Base-by-base conservation (phyloP, 768 basidiomycete genomes). In the Candolleomyces aberdarensis region DNA sequence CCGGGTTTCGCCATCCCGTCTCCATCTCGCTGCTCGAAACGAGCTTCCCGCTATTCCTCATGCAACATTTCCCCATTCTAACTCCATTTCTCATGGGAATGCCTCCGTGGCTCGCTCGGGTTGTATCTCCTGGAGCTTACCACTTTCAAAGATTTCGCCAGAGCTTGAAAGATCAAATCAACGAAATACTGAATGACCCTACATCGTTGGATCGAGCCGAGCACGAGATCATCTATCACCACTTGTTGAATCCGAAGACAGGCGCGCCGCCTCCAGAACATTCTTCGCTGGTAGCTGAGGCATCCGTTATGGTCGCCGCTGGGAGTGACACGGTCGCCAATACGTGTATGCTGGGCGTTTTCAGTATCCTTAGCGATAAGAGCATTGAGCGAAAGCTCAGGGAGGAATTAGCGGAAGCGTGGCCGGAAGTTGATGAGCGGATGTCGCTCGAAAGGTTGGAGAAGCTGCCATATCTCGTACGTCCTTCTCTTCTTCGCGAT, bases 291-390 rank as follows among this genome's bases (percentile, higher is more conserved):
- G 3, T 52, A 3, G 52, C 59, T 13, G 58, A 63, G 13, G 62
- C 47, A 0, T 14, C 13, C 0, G 39, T 53, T 15, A 19, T 63
- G 48, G 52, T 63, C 11, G 58, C 62, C 47, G 81, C 81, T 6
- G 81, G 81, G 7, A 75, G 75, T 26, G 81, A 80, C 62, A 80
- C 79, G 4, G 74, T 76, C 14, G 79, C 75, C 15, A 76, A 79
- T 59, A 68, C 74, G 0, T 74, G 76, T 59, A 74, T 70, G 0
- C 69, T 76, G 29, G 78, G 72, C 8, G 58, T 72, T 0, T 76
- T 76, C 57, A 66, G 80, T 55, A 63, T 79, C 15, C 66, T 79
- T 13, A 67, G 62, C 10, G 70, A 77, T 52, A 68, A 70, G 2
- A 41, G 57, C 0, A 68, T 80, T 11, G 64, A 70, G 39, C 39